Conservation (phyloP, 768 basidiomycete genomes). For the Gymnopilus junonius region DNA sequence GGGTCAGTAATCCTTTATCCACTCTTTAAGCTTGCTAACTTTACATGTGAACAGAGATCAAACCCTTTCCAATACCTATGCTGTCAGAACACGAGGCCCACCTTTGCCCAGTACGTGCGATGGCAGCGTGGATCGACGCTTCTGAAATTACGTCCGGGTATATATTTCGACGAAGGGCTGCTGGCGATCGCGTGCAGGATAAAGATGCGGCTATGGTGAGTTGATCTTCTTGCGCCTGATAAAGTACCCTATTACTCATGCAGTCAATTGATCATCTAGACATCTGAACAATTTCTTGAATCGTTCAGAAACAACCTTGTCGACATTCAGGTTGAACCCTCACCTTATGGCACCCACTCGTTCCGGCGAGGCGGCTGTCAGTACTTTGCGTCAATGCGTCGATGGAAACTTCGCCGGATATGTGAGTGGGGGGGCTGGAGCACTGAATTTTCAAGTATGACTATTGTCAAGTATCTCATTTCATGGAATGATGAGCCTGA, state of each 20-base stretch:
- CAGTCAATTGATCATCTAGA: constrained; percentile 23
- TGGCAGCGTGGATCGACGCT: constrained; percentile 32
- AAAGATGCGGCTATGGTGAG: constrained; percentile 13
- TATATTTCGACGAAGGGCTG: constrained; percentile 33
- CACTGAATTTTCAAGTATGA: constrained; percentile 40
- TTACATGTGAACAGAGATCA: constrained; percentile 6
- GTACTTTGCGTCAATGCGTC: constrained; percentile 33
- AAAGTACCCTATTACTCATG: not conserved
- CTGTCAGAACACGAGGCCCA: constrained; percentile 29
- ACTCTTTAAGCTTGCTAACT: not conserved
- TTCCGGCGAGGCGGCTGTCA: constrained; percentile 25
- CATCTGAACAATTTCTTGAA: constrained; percentile 38
- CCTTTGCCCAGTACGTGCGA: constrained; percentile 36
- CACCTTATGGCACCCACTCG: not conserved
- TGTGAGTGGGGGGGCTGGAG: constrained; percentile 55
- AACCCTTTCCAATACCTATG: constrained; percentile 23
- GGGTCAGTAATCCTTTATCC: not conserved
- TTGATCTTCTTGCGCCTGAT: not conserved
- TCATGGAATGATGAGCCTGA: constrained; percentile 40
- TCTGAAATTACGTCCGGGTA: constrained; percentile 27
- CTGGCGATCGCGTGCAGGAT: constrained; percentile 28
- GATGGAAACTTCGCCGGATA: constrained; percentile 40
- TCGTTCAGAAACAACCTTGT: constrained; percentile 33
- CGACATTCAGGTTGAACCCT: not conserved
- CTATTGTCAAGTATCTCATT: constrained; percentile 48